Evolutionary conservation across 192 early-diverging fungal genomes (phyloP).

Genomic region (Ambispora gerdemannii): DNA sequence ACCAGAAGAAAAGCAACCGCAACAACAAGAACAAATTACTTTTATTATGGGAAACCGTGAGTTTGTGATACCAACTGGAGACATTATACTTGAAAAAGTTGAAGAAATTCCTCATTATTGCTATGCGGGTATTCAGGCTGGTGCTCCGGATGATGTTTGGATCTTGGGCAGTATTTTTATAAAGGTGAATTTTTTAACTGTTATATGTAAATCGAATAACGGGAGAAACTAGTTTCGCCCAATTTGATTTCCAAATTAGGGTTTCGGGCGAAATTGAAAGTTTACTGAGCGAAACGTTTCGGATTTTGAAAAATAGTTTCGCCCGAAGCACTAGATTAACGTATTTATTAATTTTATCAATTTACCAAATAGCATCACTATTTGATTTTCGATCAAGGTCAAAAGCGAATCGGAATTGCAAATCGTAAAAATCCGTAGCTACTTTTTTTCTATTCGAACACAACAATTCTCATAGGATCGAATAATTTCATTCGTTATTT

Average conservation of each 20-base stretch:
- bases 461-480: no score
- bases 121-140: neutral
- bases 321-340: no score
- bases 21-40: neutral
- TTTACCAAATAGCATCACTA: neutral
- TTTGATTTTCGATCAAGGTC: neutral
- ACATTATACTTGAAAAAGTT: neutral
- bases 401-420: neutral
- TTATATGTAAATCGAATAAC: neutral
- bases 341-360: neutral
- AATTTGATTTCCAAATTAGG: no score
- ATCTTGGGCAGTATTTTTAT: neutral
- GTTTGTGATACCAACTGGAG: neutral
- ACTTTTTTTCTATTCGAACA: no score
- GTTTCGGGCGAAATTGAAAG: no score
- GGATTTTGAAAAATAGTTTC: no score
- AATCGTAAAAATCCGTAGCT: no score
- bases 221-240: neutral
- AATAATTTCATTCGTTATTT: no score
- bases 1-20: no score
- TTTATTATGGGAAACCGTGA: neutral
- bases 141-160: neutral
- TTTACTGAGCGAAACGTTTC: no score
- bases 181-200: neutral
- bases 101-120: neutral